Base-by-base conservation (phyloP, 306 rosid species). In the Sindora glabra region DNA sequence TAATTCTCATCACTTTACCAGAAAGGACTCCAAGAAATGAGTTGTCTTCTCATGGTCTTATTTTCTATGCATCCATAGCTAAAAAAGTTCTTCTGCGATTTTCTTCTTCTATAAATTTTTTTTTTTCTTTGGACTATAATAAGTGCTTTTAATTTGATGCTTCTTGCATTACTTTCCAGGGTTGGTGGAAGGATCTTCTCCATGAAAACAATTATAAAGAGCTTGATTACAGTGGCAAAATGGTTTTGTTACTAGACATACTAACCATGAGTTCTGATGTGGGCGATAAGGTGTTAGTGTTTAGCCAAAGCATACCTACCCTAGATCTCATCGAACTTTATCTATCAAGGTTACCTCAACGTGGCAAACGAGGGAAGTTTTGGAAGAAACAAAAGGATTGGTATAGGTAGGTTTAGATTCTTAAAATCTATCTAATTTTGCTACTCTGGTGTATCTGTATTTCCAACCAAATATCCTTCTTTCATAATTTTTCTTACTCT, bases 371-470 rank as follows among this genome's bases (percentile, higher is more conserved):
- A 40, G 89, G 82, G 49, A 92, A 89, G 74, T 56, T 66, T 62
- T 92, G 98, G 96, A 92, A 83, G 85, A 92, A 88, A 68, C 85
- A 94, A 54, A 92, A 81, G 73, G 98, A 92, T 67, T 92, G 98
- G 98, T 92, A 81, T 77, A 88, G 98, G 98, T 92, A 46, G 65
- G 96, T 74, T 57, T 40, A 50, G 36, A 38, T 74, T 65, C 18
- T 57, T 36, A 23, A 29, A 64, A 39, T 37, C 21, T 51, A 59
- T 48, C 72, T 50, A 62, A 63, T 33, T 62, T 15, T 50, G 64
- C 19, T 27, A 64, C 49, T 56, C 55, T 68, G 42, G 37, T 37
- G 48, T 24, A 16, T 32, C 32, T 13, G 62, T 24, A 56, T 36
- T 22, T 71, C 42, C 58, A 10, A 18, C 39, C 56, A 27, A 27